Base-by-base conservation (phyloP, 495 filamentous ascomycete species). In the Elaphomyces granulatus region DNA sequence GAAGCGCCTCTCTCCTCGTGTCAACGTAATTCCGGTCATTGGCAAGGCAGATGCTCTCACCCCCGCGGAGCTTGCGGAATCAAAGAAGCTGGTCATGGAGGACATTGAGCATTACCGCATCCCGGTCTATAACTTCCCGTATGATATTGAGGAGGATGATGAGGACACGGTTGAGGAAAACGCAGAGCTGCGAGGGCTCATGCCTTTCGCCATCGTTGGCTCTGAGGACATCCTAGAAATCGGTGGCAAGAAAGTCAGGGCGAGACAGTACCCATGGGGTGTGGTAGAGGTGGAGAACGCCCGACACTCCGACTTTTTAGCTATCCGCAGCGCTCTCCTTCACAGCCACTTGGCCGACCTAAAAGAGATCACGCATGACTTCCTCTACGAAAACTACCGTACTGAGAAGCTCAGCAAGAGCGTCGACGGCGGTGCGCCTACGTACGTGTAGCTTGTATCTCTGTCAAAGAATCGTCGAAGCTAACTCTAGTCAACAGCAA, bases 381-480 rank as follows among this genome's bases (percentile, higher is more conserved):
- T 98, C 81, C 74, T 98, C 23, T 98, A 98, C 59, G 90, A 98
- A 59, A 98, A 98, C 68, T 98, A 98, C 74, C 84, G 90, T 82
- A 98, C 90, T 53, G 92, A 98, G 81, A 95, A 95, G 67, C 79
- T 98, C 46, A 92, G 83, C 73, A 98, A 96, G 82, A 94, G 87
- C 59, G 88, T 95, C 40, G 87, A 94, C 54, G 87, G 87, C 60
- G 82, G 81, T 58, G 74, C 76, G 62, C 70, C 75, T 70, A 72
- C 75, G 88, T 95, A 82, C 47, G 86, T 83, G 36, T 31, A 38
- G 42, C 36, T 34, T 31, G 16, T 8, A 34, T 17, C 12, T 23
- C 15, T 14, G 38, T 36, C 30, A 12, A 14, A 32, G 32, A 1
- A 6, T 15, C 12, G 17, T 36, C 10, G 26, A 41, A 43, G 42